Evolutionary conservation across 73 alveolate genomes (phyloP).

Genomic region (Chromera velia): DNA sequence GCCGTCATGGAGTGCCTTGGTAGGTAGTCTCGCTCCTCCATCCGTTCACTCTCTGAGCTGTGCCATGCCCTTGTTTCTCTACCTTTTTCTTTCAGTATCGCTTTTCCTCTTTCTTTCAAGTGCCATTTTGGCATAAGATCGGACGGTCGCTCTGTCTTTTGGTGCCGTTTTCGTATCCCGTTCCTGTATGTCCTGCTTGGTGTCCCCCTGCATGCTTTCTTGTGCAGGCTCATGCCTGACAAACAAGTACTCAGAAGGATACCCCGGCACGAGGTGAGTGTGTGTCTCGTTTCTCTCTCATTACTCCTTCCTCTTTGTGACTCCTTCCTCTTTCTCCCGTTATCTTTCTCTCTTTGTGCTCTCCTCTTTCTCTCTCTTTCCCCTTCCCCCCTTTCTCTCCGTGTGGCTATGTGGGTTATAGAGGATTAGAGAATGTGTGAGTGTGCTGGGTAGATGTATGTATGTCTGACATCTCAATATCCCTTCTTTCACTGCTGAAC

Average conservation of each 20-base stretch:
- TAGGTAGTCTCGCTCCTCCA: not conserved
- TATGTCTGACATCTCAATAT: not conserved
- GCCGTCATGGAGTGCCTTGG: conserved; percentile 36
- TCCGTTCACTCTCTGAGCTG: not conserved
- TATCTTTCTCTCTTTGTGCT: too few species aligned
- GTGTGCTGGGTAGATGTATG: not conserved
- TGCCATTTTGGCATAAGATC: not conserved
- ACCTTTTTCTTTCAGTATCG: not conserved
- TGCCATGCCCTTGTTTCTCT: not conserved
- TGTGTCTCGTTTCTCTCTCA: not conserved
- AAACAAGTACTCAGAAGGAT: conserved; percentile 87
- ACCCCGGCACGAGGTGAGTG: conserved; percentile 70
- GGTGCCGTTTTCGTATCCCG: not conserved
- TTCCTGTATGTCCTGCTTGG: not conserved
- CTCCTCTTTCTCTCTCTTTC: too few species aligned
- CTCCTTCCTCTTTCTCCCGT: too few species aligned
- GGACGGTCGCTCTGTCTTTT: not conserved
- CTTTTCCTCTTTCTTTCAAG: not conserved
- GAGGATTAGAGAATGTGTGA: not conserved
- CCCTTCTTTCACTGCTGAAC: not conserved
- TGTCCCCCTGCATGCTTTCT: not conserved
- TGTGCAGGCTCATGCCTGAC: conserved; percentile 78
- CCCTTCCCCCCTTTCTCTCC: too few species aligned
- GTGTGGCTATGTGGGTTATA: too few species aligned
- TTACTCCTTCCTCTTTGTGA: not conserved